phyloP scores from a whole-genome alignment of 78 protist species.

The Salpingoeca rosetta region DNA sequence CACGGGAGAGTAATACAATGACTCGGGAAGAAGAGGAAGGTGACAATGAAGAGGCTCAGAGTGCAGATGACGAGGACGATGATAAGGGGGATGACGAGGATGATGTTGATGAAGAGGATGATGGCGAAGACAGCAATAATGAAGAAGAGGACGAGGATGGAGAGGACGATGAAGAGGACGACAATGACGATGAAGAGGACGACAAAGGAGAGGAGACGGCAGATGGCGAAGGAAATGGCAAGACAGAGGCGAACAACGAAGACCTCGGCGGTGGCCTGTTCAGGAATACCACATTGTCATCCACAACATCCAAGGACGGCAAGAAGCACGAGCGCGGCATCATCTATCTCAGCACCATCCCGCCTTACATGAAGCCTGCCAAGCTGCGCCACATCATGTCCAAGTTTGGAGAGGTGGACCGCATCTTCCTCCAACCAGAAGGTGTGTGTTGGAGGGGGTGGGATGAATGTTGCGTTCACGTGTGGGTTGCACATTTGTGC shows the following conservation, averaged over 20 bases:
- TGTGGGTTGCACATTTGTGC: neutral
- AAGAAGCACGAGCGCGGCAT: conserved; percentile 42
- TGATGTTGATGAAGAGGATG: neutral
- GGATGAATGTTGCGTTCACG: neutral
- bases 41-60: neutral
- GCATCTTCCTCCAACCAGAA: conserved; percentile 44
- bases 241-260: neutral
- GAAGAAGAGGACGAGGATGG: neutral
- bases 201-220: neutral
- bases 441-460: neutral
- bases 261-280: neutral
- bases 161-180: neutral
- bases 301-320: neutral
- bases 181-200: neutral
- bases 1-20: no score
- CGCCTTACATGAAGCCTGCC: conserved; percentile 65
- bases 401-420: conserved; percentile 49
- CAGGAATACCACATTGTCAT: neutral
- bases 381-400: conserved; percentile 49
- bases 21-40: neutral
- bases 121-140: neutral
- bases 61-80: neutral
- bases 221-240: neutral
- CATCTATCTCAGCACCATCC: conserved; percentile 57
- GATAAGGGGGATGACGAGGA: neutral